These are phyloP conservation scores for Wickerhamomyces kurtzmanii DNA, from an alignment of 805 yeast genomes.

Conservation along the genomic window DNA sequence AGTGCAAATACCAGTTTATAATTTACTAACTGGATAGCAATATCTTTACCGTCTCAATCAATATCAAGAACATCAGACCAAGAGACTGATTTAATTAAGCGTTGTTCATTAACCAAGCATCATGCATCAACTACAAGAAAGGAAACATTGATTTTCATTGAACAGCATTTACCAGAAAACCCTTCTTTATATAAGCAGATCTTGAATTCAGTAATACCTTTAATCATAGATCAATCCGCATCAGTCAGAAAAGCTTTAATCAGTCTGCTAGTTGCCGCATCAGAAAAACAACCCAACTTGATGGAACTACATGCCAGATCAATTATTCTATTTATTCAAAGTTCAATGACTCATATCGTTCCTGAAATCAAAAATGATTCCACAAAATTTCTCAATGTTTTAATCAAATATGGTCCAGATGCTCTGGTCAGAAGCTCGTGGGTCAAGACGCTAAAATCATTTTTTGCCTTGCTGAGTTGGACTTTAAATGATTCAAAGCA, in stretches of 20 bases:
- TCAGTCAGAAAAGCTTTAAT: conserved; percentile 53
- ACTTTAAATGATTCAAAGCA: conserved; percentile 26
- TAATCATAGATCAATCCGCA: conserved; percentile 48
- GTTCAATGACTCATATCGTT: conserved; percentile 89
- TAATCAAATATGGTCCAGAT: conserved; percentile 45
- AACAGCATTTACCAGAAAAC: conserved; percentile 39
- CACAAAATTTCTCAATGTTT: conserved; percentile 50
- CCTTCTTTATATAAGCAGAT: conserved; percentile 48
- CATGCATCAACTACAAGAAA: conserved; percentile 63
- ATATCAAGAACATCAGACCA: conserved; percentile 11
- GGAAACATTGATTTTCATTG: conserved; percentile 52
- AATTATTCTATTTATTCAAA: conserved; percentile 65
- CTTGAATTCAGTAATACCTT: conserved; percentile 46
- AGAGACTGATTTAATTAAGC: conserved; percentile 43
- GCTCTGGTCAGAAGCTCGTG: conserved; percentile 55
- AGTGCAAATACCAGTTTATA: conserved; percentile 4
- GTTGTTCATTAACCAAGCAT: conserved; percentile 64
- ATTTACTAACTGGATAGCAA: conserved; percentile 15
- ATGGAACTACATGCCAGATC: conserved; percentile 51
- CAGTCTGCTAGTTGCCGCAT: conserved; percentile 36
- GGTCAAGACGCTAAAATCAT: conserved; percentile 58
- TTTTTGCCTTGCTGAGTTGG: conserved; percentile 73
- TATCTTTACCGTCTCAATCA: conserved; percentile 29
- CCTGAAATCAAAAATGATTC: conserved; percentile 71
- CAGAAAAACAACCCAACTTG: conserved; percentile 39